Base-by-base conservation (phyloP, 2,329 filamentous ascomycete genomes). In the Albifimbria verrucaria region DNA sequence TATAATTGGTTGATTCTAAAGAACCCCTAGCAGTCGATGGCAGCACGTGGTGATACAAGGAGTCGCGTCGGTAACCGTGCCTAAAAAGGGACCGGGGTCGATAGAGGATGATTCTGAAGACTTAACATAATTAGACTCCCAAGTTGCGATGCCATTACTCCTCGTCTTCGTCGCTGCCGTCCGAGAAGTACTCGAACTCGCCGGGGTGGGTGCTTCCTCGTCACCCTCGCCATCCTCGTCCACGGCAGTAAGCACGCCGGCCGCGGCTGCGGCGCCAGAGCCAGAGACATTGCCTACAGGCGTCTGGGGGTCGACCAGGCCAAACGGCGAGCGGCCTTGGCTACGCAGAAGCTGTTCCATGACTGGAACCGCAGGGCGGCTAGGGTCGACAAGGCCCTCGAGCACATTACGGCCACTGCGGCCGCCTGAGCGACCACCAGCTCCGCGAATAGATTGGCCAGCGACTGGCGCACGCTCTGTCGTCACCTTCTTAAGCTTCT, bases 401-500 rank as follows among this genome's bases (percentile, higher is more conserved):
- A 75, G 65, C 4, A 72, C 53, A 7, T 69, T 66, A 51, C 72
- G 64, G 57, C 70, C 61, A 55, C 63, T 63, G 21, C 56, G 56
- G 18, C 56, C 59, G 42, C 69, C 65, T 52, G 73, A 63, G 50
- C 71, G 59, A 22, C 70, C 68, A 28, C 62, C 64, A 44, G 67
- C 57, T 6, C 62, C 59, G 49, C 51, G 53, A 36, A 64, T 60
- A n/a, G 46, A 32, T 51, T 72, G 72, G n/a, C 72, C 66, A n/a
- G 78, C 80, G 2, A 84, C 78, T 2, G 82, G 81, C 0, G 84
- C 83, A 52, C 80, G 83, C 62, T 87, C 84, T 0, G 77, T 83
- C 2, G 80, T 80, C 4, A 81, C 80, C 71, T 95, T 96, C 80
- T 92, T 94, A 42, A 96, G 83, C 77, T 95, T 96, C 71, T 97